Evolutionary conservation across 768 basidiomycete genomes (phyloP), one percentile per base, ranked within the genome.

Genomic region (Termitomyces sp.): DNA sequence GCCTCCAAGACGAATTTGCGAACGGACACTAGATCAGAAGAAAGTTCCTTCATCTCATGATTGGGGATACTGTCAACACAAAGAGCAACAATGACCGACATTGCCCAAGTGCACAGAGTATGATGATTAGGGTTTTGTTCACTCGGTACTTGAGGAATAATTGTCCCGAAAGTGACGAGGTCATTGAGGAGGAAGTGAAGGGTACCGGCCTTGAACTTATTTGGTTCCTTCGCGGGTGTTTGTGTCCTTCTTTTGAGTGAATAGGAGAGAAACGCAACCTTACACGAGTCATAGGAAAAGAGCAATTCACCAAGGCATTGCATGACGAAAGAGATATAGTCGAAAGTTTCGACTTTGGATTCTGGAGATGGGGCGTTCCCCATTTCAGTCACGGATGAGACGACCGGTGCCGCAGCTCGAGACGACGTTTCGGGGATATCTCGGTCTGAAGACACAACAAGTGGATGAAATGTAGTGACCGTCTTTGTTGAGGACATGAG

Each of bases 251-350:
- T 86, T 72, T 86, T 89, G 4, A 84, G 78, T 0, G 84, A 82
- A 64, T 83, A 93, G 0, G 90, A 87, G 52, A 97, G 69, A 71
- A 99, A 93, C 5, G 89, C 85, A 26, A 85, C 67, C 70, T 98
- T 99, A 83, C 93, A 95, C 6, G 84, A 70, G 62, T 94, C 88
- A 64, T 98, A 99, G 12, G 94, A 98, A 59, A 96, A 92, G 12
- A 97, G 72, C 10, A 98, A 75, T 71, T 99, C 97, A 3, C 94
- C 91, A 46, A 98, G 75, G 62, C 86, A 89, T 67, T 94, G 91
- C 88, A 95, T 92, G 60, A 93, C 72, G 78, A 95, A 93, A 65
- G 86, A 89, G 15, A 81, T 75, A 64, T 89, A 91, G 55, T 79
- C 70, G 72, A 76, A 71, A 31, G 71, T 74, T 44, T 65, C 65